A percentile compares a stretch with the other conserved stretches of the same genome.
phyloP scores from a whole-genome alignment of 116 monocot species.

The Posidonia oceanica region DNA sequence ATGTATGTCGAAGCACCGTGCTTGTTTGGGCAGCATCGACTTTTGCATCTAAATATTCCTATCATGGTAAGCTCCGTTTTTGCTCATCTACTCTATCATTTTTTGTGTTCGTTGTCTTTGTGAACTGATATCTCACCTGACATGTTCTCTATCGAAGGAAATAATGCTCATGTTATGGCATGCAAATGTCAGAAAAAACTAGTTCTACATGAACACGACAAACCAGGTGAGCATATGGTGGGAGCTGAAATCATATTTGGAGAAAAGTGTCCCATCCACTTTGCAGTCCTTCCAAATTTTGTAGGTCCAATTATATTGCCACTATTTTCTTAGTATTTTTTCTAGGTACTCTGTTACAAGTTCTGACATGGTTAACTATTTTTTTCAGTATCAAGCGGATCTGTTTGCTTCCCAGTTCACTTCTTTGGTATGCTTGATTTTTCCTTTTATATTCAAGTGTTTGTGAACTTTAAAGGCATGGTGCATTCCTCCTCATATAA shows the following conservation, averaged over 20 bases:
- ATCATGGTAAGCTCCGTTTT: background rate
- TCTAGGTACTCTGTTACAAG: background rate
- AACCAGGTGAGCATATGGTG: background rate
- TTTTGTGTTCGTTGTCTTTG: background rate
- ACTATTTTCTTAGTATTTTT: background rate
- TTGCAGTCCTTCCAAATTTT: slow-evolving; percentile 5
- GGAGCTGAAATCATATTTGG: background rate
- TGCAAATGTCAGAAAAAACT: background rate
- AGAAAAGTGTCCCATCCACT: background rate
- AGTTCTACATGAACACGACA: background rate
- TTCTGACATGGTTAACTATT: background rate
- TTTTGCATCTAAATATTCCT: background rate
- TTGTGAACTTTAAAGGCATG: too few species aligned
- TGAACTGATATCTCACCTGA: background rate
- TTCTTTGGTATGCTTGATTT: background rate
- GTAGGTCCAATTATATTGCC: background rate
- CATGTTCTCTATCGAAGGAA: background rate
- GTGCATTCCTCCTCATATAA: too few species aligned
- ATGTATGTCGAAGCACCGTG: background rate
- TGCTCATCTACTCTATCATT: background rate
- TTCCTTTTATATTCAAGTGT: too few species aligned
- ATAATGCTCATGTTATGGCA: background rate
- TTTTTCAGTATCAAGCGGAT: slow-evolving; percentile 3
- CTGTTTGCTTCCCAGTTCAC: slow-evolving; percentile 5
- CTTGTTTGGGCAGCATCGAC: background rate